Evolutionary conservation across 768 basidiomycete genomes (phyloP).

Genomic region (Tricholoma terreum): DNA sequence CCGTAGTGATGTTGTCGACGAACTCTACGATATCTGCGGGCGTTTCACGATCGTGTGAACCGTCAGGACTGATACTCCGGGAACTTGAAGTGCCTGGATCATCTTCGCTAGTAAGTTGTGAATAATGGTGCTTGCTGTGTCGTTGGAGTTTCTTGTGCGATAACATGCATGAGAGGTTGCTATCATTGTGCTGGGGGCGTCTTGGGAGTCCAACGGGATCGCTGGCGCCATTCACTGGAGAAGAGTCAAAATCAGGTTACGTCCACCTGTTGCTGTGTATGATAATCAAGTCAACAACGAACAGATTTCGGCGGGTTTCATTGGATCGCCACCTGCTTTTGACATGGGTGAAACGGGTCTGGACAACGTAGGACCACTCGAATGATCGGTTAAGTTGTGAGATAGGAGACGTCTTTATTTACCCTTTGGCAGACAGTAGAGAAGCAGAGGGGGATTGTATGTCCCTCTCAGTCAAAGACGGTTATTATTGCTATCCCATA

Average conservation of each 20-base stretch:
- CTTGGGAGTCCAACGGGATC: not conserved
- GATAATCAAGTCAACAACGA: slow-evolving; percentile 1
- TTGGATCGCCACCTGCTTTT: not conserved
- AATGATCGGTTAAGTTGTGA: not conserved
- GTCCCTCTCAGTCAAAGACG: not conserved
- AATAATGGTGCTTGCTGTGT: slow-evolving; percentile 10
- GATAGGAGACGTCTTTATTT: not conserved
- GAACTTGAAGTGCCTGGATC: slow-evolving; percentile 4
- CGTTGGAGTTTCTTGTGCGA: slow-evolving; percentile 15
- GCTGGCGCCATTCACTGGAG: not conserved
- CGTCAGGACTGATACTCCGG: slow-evolving; percentile 7
- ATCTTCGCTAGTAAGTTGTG: slow-evolving; percentile 3
- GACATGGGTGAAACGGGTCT: not conserved
- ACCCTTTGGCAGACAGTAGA: too few species aligned
- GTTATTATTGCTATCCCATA: not conserved
- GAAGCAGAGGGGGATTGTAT: too few species aligned
- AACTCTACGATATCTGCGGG: slow-evolving; percentile 12
- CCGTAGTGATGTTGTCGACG: slow-evolving; percentile 3
- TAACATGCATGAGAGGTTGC: slow-evolving; percentile 8
- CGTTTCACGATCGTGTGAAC: slow-evolving; percentile 19
- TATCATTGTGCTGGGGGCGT: slow-evolving; percentile 1
- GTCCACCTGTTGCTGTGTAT: not conserved
- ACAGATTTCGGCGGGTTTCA: not conserved
- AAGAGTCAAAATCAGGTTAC: not conserved
- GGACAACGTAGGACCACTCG: too few species aligned